Percentiles rank a stretch among this genome's conserved stretches.
These are phyloP conservation scores for Alternaria ventricosa DNA, from an alignment of 2,329 filamentous ascomycete genomes.

Conservation along the genomic window DNA sequence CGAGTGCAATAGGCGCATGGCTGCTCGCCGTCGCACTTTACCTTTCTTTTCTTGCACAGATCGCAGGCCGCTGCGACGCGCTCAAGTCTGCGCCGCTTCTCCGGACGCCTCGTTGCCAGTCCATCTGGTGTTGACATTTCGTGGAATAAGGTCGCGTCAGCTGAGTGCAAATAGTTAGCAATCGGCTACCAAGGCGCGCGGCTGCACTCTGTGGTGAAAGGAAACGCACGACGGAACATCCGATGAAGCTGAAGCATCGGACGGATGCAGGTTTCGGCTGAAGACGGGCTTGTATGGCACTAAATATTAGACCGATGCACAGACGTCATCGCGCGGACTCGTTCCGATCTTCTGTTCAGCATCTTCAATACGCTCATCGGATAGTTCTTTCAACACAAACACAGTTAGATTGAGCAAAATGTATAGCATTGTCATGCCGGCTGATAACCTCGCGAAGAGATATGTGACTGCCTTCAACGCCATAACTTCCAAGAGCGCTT, in stretches of 20 bases:
- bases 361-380: neutral
- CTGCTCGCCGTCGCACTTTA: constrained; percentile 60
- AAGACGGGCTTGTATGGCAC: neutral
- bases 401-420: too few species aligned
- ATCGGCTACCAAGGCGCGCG: neutral
- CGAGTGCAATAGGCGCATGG: constrained; percentile 59
- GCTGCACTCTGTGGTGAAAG: neutral
- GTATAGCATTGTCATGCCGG: too few species aligned
- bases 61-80: constrained; percentile 40
- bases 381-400: neutral
- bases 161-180: neutral
- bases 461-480: neutral
- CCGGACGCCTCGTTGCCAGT: constrained; percentile 9
- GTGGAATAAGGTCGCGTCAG: neutral
- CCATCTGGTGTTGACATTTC: constrained; percentile 5
- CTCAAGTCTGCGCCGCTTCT: constrained; percentile 34
- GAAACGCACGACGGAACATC: constrained; percentile 3
- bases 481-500: neutral
- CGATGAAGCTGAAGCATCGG: neutral
- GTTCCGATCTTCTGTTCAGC: neutral
- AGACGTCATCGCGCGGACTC: neutral
- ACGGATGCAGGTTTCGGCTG: neutral
- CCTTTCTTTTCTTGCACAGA: constrained; percentile 44
- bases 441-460: too few species aligned
- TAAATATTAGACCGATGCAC: neutral